Conservation (phyloP, 768 basidiomycete species). For the Kwoniella mangroviensis region DNA sequence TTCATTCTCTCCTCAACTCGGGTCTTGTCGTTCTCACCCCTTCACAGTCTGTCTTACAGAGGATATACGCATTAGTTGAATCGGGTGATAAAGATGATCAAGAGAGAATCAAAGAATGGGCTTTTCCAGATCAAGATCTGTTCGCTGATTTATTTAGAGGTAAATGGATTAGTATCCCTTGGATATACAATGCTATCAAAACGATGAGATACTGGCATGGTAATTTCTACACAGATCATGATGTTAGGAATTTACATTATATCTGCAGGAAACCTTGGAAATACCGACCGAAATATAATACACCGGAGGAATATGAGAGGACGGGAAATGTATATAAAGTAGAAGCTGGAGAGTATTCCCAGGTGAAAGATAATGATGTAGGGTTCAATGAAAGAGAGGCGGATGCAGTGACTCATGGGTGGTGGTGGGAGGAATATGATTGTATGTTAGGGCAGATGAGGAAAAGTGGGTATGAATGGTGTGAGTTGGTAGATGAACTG, state of each 20-base stretch:
- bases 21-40: slow-evolving; percentile 82
- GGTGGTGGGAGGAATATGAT: slow-evolving; percentile 33
- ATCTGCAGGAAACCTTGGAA: slow-evolving; percentile 43
- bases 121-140: slow-evolving; percentile 89
- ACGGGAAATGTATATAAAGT: slow-evolving; percentile 18
- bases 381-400: slow-evolving; percentile 24
- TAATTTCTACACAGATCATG: slow-evolving; percentile 77
- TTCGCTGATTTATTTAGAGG: slow-evolving; percentile 76
- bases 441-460: slow-evolving; percentile 13
- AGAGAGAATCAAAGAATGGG: slow-evolving; percentile 64
- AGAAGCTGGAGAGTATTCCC: slow-evolving; percentile 10
- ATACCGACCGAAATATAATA: slow-evolving; percentile 22
- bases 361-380: slow-evolving; percentile 16
- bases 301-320: background rate
- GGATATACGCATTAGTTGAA: slow-evolving; percentile 65
- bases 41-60: slow-evolving; percentile 64
- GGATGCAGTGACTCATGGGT: slow-evolving; percentile 34
- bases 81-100: slow-evolving; percentile 52
- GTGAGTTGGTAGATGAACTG: slow-evolving; percentile 20
- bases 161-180: slow-evolving; percentile 36
- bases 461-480: slow-evolving; percentile 8
- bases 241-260: slow-evolving; percentile 67
- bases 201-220: slow-evolving; percentile 71
- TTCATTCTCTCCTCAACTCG: slow-evolving; percentile 79
- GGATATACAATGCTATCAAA: slow-evolving; percentile 73